Evolutionary conservation across 2,329 filamentous ascomycete species (phyloP).

Genomic region (Colletotrichum lentis): DNA sequence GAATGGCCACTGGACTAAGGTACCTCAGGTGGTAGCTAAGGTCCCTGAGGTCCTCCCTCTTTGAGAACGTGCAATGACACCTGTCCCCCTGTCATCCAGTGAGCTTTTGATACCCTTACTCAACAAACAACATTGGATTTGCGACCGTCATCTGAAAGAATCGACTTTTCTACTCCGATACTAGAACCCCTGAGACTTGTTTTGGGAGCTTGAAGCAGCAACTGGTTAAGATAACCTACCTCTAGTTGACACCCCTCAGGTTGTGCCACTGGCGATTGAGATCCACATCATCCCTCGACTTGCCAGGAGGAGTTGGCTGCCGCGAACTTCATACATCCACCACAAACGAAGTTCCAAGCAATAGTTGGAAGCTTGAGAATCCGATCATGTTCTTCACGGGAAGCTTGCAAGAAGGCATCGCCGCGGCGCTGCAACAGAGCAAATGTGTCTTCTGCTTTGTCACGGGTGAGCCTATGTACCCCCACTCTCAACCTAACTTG

Average conservation of each 20-base stretch:
- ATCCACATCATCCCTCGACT: background rate
- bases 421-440: constrained; percentile 73
- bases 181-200: background rate
- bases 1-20: background rate
- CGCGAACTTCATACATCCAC: background rate
- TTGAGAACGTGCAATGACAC: constrained; percentile 24
- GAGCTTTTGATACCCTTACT: constrained; percentile 7
- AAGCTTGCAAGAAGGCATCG: constrained; percentile 81
- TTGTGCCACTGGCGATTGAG: background rate
- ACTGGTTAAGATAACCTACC: background rate
- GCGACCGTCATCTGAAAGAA: background rate
- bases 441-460: constrained; percentile 89
- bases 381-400: constrained; percentile 80
- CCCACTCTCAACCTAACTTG: constrained; percentile 1
- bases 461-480: constrained; percentile 62
- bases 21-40: background rate
- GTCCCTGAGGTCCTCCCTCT: background rate
- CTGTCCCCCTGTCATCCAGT: constrained; percentile 26
- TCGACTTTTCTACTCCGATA: background rate
- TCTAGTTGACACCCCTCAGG: background rate
- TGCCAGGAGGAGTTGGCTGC: background rate
- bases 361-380: background rate
- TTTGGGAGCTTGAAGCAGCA: background rate
- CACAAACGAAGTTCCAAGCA: background rate
- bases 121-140: constrained; percentile 4